Percentiles rank a stretch among this genome's conserved stretches.
Evolutionary conservation across 2,329 filamentous ascomycete genomes (phyloP).

Genomic region (Xylariomycetidae sp.): DNA sequence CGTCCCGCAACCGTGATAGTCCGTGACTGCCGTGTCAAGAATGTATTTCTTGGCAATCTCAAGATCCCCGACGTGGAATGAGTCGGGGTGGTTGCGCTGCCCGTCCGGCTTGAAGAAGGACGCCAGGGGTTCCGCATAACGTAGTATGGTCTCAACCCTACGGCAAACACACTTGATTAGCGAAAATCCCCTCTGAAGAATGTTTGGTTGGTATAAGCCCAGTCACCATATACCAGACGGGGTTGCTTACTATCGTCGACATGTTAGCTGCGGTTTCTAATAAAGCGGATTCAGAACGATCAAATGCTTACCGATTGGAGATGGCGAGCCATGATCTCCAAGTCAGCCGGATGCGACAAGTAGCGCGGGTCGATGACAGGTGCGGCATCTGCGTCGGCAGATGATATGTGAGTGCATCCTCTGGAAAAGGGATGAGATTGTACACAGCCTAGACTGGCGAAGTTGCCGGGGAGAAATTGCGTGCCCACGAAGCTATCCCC

Average conservation of each 20-base stretch:
- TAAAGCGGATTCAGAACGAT: not conserved
- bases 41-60: slow-evolving; percentile 20
- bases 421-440: slow-evolving; percentile 45
- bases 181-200: too few relatives aligned
- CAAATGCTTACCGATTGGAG: slow-evolving; percentile 18
- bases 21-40: slow-evolving; percentile 10
- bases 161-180: too few relatives aligned
- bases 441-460: slow-evolving; percentile 10
- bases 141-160: slow-evolving; percentile 17
- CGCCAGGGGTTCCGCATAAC: slow-evolving; percentile 20
- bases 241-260: not conserved
- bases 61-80: slow-evolving; percentile 10
- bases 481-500: slow-evolving; percentile 16
- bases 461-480: slow-evolving; percentile 13
- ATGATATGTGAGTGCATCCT: slow-evolving; percentile 47
- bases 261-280: not conserved
- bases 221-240: too few relatives aligned
- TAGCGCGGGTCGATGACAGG: slow-evolving; percentile 48
- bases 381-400: slow-evolving; percentile 33
- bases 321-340: slow-evolving; percentile 37
- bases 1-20: slow-evolving; percentile 35
- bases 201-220: too few relatives aligned
- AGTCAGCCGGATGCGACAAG: slow-evolving; percentile 45
- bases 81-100: slow-evolving; percentile 27
- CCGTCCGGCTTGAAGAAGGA: slow-evolving; percentile 30